phyloP scores from a whole-genome alignment of 345 rosid species.

The Abelmoschus esculentus region DNA sequence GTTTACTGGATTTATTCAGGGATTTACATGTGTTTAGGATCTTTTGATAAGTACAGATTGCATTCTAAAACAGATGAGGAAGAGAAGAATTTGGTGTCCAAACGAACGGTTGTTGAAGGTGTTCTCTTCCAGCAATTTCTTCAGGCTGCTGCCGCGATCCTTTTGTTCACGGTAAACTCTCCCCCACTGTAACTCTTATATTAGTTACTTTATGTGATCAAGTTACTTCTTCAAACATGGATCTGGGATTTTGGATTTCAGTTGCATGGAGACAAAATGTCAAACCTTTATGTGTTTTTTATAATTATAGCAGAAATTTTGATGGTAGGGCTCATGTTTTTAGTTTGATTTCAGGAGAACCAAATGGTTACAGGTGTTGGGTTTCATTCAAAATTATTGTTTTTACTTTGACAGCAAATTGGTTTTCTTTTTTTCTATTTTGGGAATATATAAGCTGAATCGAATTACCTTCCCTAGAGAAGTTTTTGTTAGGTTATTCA shows the following conservation, averaged over 20 bases:
- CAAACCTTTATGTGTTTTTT: no score
- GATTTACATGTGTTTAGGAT: conserved; percentile 44
- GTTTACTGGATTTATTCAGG: conserved; percentile 85
- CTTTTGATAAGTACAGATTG: conserved; percentile 56
- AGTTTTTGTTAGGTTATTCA: background rate
- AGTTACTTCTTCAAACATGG: no score
- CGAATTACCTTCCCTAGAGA: no score
- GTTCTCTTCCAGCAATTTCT: conserved; percentile 72
- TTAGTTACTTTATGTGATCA: no score
- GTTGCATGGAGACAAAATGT: no score
- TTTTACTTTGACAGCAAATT: background rate
- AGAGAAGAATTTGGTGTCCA: conserved; percentile 75
- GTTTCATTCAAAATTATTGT: background rate
- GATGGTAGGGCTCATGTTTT: background rate
- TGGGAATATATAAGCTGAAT: no score
- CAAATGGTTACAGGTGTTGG: background rate
- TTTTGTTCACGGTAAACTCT: conserved; percentile 54
- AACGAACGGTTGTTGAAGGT: conserved; percentile 55
- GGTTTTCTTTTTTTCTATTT: no score
- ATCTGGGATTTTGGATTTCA: no score
- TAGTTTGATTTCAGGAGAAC: background rate
- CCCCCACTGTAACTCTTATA: no score
- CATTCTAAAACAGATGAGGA: conserved; percentile 70
- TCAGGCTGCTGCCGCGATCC: conserved; percentile 71
- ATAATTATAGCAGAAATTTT: background rate